Conservation (phyloP, 768 basidiomycete genomes). For the Strobilomyces dryophilus region DNA sequence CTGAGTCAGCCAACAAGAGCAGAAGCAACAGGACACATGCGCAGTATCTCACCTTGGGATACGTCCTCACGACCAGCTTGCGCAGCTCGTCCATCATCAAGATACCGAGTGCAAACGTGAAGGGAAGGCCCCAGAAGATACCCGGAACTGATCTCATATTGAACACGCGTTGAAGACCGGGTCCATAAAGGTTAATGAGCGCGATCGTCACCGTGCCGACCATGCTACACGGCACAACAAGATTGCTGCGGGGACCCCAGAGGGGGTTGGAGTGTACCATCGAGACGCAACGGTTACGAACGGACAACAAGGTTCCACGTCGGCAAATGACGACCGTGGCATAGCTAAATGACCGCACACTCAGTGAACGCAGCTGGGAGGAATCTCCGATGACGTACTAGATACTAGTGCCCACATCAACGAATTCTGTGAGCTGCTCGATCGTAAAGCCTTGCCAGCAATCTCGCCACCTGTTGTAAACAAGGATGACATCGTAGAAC, state of each 20-base stretch:
- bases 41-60: constrained; percentile 34
- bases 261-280: constrained; percentile 24
- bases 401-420: constrained; percentile 38
- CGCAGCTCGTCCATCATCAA: constrained; percentile 42
- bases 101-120: constrained; percentile 39
- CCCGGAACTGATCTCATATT: constrained; percentile 38
- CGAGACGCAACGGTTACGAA: background rate
- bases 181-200: constrained; percentile 34
- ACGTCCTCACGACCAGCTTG: constrained; percentile 42
- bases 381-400: constrained; percentile 32
- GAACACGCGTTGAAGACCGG: constrained; percentile 23
- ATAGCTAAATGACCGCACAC: constrained; percentile 25
- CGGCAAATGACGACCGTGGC: constrained; percentile 32
- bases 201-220: constrained; percentile 28
- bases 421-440: constrained; percentile 33
- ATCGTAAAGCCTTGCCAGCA: constrained; percentile 32
- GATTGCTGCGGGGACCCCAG: constrained; percentile 38
- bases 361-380: background rate
- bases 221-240: constrained; percentile 32
- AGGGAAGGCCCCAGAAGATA: constrained; percentile 43
- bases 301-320: constrained; percentile 1
- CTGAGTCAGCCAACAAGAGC: background rate
- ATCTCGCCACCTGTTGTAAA: constrained; percentile 36
- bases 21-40: no score
- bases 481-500: constrained; percentile 35